Percentiles rank a stretch among this genome's conserved stretches.
phyloP scores from a whole-genome alignment of 805 yeast species.

The Kazachstania taianensis region DNA sequence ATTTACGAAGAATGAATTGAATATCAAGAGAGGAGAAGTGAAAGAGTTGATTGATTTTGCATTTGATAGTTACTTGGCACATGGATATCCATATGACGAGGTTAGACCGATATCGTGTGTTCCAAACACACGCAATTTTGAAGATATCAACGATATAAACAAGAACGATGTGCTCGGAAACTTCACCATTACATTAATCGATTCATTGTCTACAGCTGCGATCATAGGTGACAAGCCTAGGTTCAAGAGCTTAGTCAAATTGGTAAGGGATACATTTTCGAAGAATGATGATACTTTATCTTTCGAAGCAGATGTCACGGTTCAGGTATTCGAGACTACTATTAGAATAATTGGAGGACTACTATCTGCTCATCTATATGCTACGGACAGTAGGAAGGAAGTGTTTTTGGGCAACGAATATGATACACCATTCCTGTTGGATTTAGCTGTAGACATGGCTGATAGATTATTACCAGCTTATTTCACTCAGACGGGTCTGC shows the following conservation, averaged over 20 bases:
- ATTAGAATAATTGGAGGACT: constrained; percentile 79
- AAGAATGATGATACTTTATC: constrained; percentile 11
- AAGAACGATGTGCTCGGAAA: constrained; percentile 83
- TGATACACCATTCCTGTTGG: constrained; percentile 44
- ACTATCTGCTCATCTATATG: constrained; percentile 66
- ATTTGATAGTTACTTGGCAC: constrained; percentile 54
- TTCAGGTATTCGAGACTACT: constrained; percentile 82
- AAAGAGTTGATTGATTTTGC: constrained; percentile 57
- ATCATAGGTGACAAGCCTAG: constrained; percentile 53
- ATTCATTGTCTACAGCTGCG: constrained; percentile 69
- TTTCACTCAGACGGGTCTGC: constrained; percentile 52
- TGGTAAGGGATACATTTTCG: constrained; percentile 31
- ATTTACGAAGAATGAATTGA: constrained; percentile 26
- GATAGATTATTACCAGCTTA: constrained; percentile 61
- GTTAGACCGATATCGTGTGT: constrained; percentile 63
- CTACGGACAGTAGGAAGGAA: constrained; percentile 35
- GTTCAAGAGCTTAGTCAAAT: constrained; percentile 38
- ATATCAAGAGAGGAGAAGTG: constrained; percentile 36
- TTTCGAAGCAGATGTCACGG: constrained; percentile 59
- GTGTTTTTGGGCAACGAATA: constrained; percentile 37
- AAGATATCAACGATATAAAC: constrained; percentile 41
- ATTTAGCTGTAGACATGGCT: constrained; percentile 68
- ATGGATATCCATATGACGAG: constrained; percentile 79
- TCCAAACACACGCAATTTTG: constrained; percentile 56
- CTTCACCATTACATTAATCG: constrained; percentile 67